phyloP scores from a whole-genome alignment of 208 protist genomes.

The Trypanosoma melophagium region DNA sequence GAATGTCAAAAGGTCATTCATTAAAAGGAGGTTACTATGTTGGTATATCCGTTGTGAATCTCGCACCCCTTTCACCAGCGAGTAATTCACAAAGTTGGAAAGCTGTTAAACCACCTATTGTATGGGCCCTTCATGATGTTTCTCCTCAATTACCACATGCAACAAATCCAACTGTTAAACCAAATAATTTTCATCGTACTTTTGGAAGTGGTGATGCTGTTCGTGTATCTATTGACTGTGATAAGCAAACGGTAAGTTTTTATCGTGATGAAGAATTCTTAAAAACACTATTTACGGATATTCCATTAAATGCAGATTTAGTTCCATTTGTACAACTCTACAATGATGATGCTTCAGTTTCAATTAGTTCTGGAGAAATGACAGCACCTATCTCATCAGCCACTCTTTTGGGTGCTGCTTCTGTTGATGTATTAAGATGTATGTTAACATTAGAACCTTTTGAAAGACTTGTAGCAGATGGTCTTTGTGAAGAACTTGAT shows the following conservation, averaged over 20 bases:
- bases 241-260: constrained; percentile 75
- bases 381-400: constrained; percentile 74
- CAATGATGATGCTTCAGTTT: constrained; percentile 84
- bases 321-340: constrained; percentile 92
- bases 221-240: constrained; percentile 75
- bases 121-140: constrained; percentile 90
- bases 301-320: constrained; percentile 75
- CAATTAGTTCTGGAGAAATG: constrained; percentile 75
- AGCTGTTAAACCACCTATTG: constrained; percentile 78
- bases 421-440: constrained; percentile 82
- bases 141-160: constrained; percentile 88
- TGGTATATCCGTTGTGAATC: constrained; percentile 65
- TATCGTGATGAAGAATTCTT: constrained; percentile 85
- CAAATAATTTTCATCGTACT: constrained; percentile 87
- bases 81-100: constrained; percentile 90
- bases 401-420: constrained; percentile 71
- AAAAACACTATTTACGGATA: constrained; percentile 82
- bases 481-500: constrained; percentile 72
- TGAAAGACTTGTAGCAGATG: constrained; percentile 63
- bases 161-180: constrained; percentile 86
- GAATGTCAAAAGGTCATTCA: constrained; percentile 84
- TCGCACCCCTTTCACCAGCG: constrained; percentile 68
- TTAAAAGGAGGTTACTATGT: constrained; percentile 91
- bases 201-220: constrained; percentile 86
- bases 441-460: constrained; percentile 87